Conservation (phyloP, 140 eudicot genomes). For the Oenanthe javanica region DNA sequence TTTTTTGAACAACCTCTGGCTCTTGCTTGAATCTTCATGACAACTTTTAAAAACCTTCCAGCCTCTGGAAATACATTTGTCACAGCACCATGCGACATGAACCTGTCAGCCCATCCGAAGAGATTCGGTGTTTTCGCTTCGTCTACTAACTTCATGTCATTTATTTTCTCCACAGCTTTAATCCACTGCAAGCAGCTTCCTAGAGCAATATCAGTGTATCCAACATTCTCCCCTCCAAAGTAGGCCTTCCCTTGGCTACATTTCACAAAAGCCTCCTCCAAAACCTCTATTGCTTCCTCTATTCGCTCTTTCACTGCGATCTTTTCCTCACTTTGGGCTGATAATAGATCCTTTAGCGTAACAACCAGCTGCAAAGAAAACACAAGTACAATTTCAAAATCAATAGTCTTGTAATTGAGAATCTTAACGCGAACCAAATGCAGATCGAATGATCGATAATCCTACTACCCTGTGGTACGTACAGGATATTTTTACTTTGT, state of each 20-base stretch:
- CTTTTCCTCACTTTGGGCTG: slow-evolving; percentile 20
- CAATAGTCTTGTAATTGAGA: neutral
- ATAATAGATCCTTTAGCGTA: slow-evolving; percentile 13
- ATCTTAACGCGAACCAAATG: neutral
- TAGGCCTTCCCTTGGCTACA: too few species aligned
- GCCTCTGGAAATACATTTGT: slow-evolving; percentile 19
- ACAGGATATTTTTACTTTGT: too few species aligned
- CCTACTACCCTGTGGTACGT: too few species aligned
- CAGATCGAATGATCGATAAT: neutral
- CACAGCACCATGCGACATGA: slow-evolving; percentile 25
- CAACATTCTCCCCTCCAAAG: too few species aligned
- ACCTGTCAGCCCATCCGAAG: slow-evolving; percentile 23
- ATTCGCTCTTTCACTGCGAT: slow-evolving; percentile 15
- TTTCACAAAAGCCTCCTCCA: too few species aligned
- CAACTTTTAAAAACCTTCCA: slow-evolving; percentile 1
- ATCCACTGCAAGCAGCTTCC: too few species aligned
- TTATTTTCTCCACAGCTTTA: slow-evolving; percentile 17
- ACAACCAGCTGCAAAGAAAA: slow-evolving; percentile 23
- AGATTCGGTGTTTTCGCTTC: slow-evolving; percentile 29
- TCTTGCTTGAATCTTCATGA: neutral
- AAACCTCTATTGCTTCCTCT: slow-evolving; percentile 3
- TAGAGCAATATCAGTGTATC: too few species aligned
- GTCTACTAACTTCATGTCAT: slow-evolving; percentile 18
- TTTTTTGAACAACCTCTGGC: neutral
- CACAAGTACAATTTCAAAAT: neutral